phyloP scores from a whole-genome alignment of 208 protist genomes.

The Novymonas esmeraldas region DNA sequence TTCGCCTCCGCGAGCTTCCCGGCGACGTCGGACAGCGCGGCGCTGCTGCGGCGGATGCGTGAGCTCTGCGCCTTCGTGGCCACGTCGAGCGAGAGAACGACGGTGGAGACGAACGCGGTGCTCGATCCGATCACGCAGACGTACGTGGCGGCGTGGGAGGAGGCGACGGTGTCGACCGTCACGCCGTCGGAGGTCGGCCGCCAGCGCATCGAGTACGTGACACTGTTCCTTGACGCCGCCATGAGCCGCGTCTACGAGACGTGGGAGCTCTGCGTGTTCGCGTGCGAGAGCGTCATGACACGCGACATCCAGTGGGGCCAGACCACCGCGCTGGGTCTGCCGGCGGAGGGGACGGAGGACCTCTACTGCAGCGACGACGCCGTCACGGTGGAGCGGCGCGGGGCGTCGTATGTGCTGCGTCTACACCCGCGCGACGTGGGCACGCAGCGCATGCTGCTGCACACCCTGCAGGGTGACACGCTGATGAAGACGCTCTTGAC shows the following conservation, averaged over 20 bases:
- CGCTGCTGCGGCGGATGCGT: constrained; percentile 68
- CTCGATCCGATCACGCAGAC: constrained; percentile 87
- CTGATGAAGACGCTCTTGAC: constrained; percentile 81
- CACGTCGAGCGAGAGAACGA: constrained; percentile 47
- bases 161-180: constrained; percentile 61
- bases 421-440: constrained; percentile 78
- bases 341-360: constrained; percentile 60
- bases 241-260: constrained; percentile 82
- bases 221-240: constrained; percentile 72
- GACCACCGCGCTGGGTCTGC: constrained; percentile 75
- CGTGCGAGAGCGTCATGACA: constrained; percentile 68
- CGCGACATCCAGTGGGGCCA: constrained; percentile 83
- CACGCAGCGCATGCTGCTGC: constrained; percentile 65
- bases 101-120: constrained; percentile 69
- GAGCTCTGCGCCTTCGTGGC: constrained; percentile 63
- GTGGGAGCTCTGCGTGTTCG: constrained; percentile 87
- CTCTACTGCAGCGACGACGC: constrained; percentile 76
- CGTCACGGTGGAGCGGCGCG: constrained; percentile 48
- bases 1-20: constrained; percentile 71
- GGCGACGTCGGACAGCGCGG: constrained; percentile 28
- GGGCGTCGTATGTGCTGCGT: constrained; percentile 65
- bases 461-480: constrained; percentile 49
- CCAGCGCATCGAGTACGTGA: constrained; percentile 83
- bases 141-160: constrained; percentile 85
- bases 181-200: constrained; percentile 44